Evolutionary conservation across 2,329 filamentous ascomycete genomes (phyloP), one percentile per base, ranked within the genome.

Genomic region (Clathrospora elynae): DNA sequence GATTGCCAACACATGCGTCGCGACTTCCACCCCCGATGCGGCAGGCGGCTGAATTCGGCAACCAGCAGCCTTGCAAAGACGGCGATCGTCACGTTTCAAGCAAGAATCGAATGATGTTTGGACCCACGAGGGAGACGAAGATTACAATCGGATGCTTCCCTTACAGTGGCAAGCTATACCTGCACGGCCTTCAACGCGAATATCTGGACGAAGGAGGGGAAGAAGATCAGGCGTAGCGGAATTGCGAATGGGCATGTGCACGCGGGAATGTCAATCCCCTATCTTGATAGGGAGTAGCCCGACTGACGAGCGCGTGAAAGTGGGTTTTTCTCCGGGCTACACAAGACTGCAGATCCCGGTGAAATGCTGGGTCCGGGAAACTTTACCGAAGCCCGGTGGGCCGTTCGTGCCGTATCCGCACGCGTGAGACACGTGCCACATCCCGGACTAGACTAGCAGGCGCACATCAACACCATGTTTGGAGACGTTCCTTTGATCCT

Each of bases 131-230:
- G 12, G 20, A 24, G 26, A 23, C 17, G 22, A 22, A 8, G 16
- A 18, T 18, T 4, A 19, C 39, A 18, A 47, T 47, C 44, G 44
- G 44, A 23, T 19, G 17, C 17, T 12, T 8, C 17, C 18, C 17
- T 22, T 13, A 31, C 18, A 29, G 34, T 20, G 24, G 24, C 9
- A 26, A 43, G 38, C 43, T 47, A 50, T 25, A 12, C 18, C 42
- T 43, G 43, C 43, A 50, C 35, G 43, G 30, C 43, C 38, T 42
- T 43, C 38, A 40, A 32, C 35, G 33, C 28, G 12, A 24, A 30
- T 29, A 33, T 36, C 22, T 31, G 31, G 35, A 25, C 28, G 35
- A 47, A 47, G 39, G 39, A 35, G 39, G 44, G 44, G 39, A 39
- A 44, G 34, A 30, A 20, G 34, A 38, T 43, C 35, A 43, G 29